Evolutionary conservation across 2,329 filamentous ascomycete genomes (phyloP).

Genomic region (Hypoxylon sp.): DNA sequence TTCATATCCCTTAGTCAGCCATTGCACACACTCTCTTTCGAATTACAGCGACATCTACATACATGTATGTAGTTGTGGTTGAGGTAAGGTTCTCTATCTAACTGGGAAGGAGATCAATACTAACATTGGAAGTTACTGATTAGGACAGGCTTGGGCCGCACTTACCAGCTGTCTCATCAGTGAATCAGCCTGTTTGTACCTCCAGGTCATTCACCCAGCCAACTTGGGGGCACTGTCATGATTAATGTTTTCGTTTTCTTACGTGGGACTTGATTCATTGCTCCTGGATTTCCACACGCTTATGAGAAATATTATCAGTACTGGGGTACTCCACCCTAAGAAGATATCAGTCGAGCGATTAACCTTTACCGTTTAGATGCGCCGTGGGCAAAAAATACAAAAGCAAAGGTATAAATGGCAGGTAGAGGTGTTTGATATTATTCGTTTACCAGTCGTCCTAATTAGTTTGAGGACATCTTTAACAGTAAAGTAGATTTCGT

Average conservation of each 20-base stretch:
- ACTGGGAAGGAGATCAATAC: neutral
- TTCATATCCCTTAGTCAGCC: conserved; percentile 16
- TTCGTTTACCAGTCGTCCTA: neutral
- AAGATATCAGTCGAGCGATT: neutral
- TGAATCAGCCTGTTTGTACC: neutral
- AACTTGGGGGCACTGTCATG: neutral
- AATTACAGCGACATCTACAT: neutral
- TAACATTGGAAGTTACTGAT: neutral
- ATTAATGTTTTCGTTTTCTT: neutral
- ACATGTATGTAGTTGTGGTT: neutral
- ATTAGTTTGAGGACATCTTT: neutral
- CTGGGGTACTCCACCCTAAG: neutral
- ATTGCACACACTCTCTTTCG: neutral
- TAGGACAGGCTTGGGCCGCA: neutral
- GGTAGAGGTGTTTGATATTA: neutral
- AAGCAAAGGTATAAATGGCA: neutral
- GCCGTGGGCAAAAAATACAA: neutral
- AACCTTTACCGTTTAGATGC: neutral
- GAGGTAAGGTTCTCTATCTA: neutral
- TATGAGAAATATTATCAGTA: too few relatives aligned
- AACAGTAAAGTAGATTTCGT: neutral
- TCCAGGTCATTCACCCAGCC: neutral
- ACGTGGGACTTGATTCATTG: neutral
- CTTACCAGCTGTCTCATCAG: neutral
- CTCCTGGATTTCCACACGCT: too few relatives aligned